Evolutionary conservation across 2,329 filamentous ascomycete species (phyloP), one percentile per base, ranked within the genome.

Genomic region (Drechslera avenae): DNA sequence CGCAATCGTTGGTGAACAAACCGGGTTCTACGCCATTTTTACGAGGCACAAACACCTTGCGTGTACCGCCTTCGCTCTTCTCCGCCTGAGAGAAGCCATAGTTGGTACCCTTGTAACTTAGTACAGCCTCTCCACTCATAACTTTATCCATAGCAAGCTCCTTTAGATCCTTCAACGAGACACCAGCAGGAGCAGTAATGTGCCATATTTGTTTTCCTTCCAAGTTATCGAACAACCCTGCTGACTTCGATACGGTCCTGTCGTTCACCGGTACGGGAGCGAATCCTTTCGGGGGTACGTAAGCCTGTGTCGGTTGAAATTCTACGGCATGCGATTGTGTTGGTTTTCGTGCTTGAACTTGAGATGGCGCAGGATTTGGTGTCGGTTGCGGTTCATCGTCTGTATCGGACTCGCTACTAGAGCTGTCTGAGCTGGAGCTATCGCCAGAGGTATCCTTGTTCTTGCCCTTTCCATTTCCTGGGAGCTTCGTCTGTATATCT

Each of bases 131-230:
- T 17, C 79, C 80, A 2, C 78, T 74, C 52, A 80, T 75, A 2
- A 81, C 79, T 44, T 81, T 78, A 49, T 84, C 81, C 62, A 90
- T 81, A 31, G 86, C 81, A 54, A 90, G 76, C 57, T 86, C 80
- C 66, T 85, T 82, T 39, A 91, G 75, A 1, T 87, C 79, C 9
- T 83, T 84, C 49, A 91, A 80, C n/a, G 88, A 84, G 2, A 91
- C 76, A 9, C 83, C 84, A 5, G 85, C 82, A 2, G 89, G 89
- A 3, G 87, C 86, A 8, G 86, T 89, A 62, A 92, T 90, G 69
- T 91, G 89, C 89, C 88, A 92, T 52, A 91, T 78, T 68, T 91
- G 86, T 76, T 90, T 91, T 56, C 86, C 86, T 48, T 84, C 76
- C 6, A 87, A 69, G 60, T 83, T 82, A 62, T 77, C 81, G 62